A percentile compares a stretch with the other conserved stretches of the same genome.
Evolutionary conservation across 441 rosid genomes (phyloP).

Genomic region (Pelargonium citronellum): DNA sequence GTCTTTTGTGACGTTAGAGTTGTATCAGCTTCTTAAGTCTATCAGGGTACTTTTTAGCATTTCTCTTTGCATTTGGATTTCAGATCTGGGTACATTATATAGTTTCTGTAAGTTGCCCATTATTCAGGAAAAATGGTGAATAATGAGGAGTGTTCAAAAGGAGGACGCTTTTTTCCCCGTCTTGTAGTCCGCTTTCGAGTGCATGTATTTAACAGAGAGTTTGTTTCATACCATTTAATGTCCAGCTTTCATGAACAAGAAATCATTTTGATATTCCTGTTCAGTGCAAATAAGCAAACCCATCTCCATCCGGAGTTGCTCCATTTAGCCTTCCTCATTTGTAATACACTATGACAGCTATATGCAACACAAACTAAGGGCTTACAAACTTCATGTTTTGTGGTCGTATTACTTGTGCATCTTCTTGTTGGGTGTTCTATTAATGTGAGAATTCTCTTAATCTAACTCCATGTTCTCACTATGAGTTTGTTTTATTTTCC

Average conservation of each 20-base stretch:
- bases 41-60: neutral
- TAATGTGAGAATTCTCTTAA: too few relatives aligned
- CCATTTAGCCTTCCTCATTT: too few relatives aligned
- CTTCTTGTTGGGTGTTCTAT: too few relatives aligned
- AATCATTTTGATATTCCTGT: too few relatives aligned
- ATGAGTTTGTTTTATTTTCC: conserved; percentile 2
- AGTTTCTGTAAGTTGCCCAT: neutral
- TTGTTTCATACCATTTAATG: neutral
- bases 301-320: too few relatives aligned
- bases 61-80: too few relatives aligned
- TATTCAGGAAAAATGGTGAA: neutral
- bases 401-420: too few relatives aligned
- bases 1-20: neutral
- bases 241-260: neutral
- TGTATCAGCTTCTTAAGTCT: neutral
- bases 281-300: too few relatives aligned
- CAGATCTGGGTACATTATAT: neutral
- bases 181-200: neutral
- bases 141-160: neutral
- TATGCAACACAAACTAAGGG: too few relatives aligned
- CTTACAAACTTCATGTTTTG: too few relatives aligned
- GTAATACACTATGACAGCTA: too few relatives aligned
- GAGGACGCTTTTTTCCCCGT: too few relatives aligned
- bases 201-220: neutral
- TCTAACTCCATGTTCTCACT: neutral